These are phyloP conservation scores for Spiraea crenata DNA, from an alignment of 331 rosid genomes.

Conservation along the genomic window DNA sequence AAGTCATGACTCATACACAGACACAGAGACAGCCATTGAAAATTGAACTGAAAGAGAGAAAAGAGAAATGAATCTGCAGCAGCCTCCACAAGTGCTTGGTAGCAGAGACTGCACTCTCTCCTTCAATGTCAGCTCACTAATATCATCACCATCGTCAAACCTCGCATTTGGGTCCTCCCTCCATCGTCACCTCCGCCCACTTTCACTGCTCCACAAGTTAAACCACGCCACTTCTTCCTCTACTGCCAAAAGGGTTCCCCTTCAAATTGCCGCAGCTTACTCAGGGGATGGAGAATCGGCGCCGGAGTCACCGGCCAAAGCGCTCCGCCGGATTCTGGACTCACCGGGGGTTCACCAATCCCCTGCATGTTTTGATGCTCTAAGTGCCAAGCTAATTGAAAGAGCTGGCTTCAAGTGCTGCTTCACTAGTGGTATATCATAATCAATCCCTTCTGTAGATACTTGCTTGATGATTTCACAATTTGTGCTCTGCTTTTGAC, in stretches of 20 bases:
- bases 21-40: not conserved
- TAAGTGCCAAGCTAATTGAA: constrained; percentile 77
- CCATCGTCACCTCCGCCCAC: not conserved
- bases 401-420: constrained; percentile 69
- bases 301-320: constrained; percentile 47
- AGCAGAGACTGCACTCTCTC: constrained; percentile 3
- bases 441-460: not conserved
- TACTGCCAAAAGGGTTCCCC: not conserved
- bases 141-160: not conserved
- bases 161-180: constrained; percentile 3
- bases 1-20: too few relatives aligned
- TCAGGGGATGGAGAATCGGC: constrained; percentile 15
- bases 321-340: constrained; percentile 54
- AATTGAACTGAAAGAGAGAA: not conserved
- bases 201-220: constrained; percentile 19
- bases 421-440: constrained; percentile 68
- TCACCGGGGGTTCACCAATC: constrained; percentile 73
- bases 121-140: not conserved
- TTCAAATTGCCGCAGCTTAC: constrained; percentile 22
- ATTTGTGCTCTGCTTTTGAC: not conserved
- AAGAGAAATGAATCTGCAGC: constrained; percentile 13
- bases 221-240: not conserved
- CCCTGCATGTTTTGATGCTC: constrained; percentile 88
- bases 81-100: not conserved
- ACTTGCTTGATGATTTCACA: not conserved